These are phyloP conservation scores for Cymodocea nodosa DNA, from an alignment of 116 monocot genomes.

Conservation along the genomic window DNA sequence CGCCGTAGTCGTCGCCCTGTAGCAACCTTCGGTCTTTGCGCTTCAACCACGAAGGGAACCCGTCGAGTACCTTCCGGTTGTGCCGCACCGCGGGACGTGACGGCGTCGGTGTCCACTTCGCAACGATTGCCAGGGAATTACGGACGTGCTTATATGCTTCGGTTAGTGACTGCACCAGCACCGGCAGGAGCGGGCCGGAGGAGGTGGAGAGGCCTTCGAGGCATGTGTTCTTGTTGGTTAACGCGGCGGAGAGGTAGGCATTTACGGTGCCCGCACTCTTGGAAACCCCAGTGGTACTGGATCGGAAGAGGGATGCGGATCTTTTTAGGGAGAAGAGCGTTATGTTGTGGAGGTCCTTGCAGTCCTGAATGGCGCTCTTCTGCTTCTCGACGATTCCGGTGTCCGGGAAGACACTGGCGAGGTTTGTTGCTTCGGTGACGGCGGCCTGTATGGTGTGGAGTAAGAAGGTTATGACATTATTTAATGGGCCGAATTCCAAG, in stretches of 20 bases:
- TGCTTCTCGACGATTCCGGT: constrained; percentile 33
- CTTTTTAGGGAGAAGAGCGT: constrained; percentile 47
- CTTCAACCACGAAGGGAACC: constrained; percentile 39
- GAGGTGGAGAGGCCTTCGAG: constrained; percentile 55
- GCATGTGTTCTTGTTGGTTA: constrained; percentile 76
- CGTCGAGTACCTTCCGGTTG: constrained; percentile 11
- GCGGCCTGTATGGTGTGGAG: constrained; percentile 45
- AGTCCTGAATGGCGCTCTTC: constrained; percentile 56
- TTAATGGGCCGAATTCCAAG: constrained; percentile 27
- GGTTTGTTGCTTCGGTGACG: constrained; percentile 29
- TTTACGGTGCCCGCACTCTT: constrained; percentile 20
- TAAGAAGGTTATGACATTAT: constrained; percentile 22
- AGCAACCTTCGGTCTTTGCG: constrained; percentile 28
- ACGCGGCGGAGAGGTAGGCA: constrained; percentile 62
- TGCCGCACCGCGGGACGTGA: not conserved
- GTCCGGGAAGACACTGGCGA: constrained; percentile 25
- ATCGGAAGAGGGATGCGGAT: constrained; percentile 28
- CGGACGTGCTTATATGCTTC: constrained; percentile 32
- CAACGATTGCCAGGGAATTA: constrained; percentile 50
- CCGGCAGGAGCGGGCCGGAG: constrained; percentile 21
- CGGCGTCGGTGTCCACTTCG: constrained; percentile 2
- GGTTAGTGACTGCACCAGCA: constrained; percentile 15
- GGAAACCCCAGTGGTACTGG: not conserved
- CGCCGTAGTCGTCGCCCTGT: constrained; percentile 5
- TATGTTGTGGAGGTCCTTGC: constrained; percentile 63